Evolutionary conservation across 2,329 filamentous ascomycete genomes (phyloP).

Genomic region (Neofusicoccum parvum): DNA sequence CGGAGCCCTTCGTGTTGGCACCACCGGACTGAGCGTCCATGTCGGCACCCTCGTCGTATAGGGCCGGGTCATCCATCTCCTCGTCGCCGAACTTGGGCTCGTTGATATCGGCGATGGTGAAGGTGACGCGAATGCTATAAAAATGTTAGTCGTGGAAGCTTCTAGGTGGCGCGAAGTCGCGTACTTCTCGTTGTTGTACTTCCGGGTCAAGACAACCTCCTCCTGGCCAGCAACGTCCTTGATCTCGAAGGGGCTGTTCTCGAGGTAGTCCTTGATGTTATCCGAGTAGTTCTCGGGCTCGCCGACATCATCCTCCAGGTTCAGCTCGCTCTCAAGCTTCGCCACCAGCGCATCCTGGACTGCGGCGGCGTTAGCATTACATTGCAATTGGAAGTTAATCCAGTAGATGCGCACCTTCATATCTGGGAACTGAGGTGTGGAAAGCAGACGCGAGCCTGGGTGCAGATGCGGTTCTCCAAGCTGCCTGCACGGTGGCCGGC

Average conservation of each 20-base stretch:
- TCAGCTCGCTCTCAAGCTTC: slow-evolving; percentile 83
- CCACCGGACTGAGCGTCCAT: slow-evolving; percentile 56
- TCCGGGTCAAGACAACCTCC: slow-evolving; percentile 81
- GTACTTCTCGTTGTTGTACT: slow-evolving; percentile 85
- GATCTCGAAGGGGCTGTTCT: slow-evolving; percentile 79
- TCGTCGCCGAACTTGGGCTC: slow-evolving; percentile 46
- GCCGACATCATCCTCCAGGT: slow-evolving; percentile 46
- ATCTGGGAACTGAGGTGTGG: slow-evolving; percentile 43
- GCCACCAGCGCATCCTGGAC: slow-evolving; percentile 76
- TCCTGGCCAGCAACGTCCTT: slow-evolving; percentile 82
- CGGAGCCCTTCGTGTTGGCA: slow-evolving; percentile 58
- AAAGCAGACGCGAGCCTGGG: slow-evolving; percentile 44
- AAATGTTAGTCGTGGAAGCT: slow-evolving; percentile 8
- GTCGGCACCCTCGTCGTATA: slow-evolving; percentile 57
- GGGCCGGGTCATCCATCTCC: slow-evolving; percentile 58
- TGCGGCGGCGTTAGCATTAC: slow-evolving; percentile 16
- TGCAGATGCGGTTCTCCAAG: slow-evolving; percentile 34
- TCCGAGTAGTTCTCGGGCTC: slow-evolving; percentile 69
- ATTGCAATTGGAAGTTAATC: neutral
- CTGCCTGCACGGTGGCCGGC: slow-evolving; percentile 36
- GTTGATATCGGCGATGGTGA: slow-evolving; percentile 83
- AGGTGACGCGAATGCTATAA: slow-evolving; percentile 73
- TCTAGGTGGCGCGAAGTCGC: slow-evolving; percentile 30
- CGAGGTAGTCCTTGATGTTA: slow-evolving; percentile 83
- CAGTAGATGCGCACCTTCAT: slow-evolving; percentile 30